Evolutionary conservation across 805 yeast species (phyloP).

Genomic region (Saccharomycopsis selenospora): DNA sequence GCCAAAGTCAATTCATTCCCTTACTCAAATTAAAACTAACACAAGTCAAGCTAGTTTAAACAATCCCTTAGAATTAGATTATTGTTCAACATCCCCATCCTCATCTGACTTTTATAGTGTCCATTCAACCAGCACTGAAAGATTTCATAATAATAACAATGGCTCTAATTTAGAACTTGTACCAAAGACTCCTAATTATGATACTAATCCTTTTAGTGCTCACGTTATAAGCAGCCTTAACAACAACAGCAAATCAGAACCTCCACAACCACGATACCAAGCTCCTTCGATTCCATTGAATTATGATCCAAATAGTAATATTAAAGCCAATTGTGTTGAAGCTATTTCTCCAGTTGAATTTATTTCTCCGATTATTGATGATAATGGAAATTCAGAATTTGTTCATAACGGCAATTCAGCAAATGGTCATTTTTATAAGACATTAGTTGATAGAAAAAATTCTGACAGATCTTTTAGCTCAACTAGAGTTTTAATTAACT

Average conservation of each 20-base stretch:
- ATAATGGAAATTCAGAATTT: not conserved
- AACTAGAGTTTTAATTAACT: slow-evolving; percentile 13
- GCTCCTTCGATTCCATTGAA: slow-evolving; percentile 8
- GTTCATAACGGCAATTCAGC: not conserved
- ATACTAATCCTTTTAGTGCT: not conserved
- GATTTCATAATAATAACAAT: not conserved
- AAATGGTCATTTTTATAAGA: slow-evolving; percentile 8
- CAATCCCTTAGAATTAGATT: slow-evolving; percentile 11
- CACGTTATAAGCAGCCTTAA: too few relatives aligned
- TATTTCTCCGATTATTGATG: not conserved
- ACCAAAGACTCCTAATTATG: not conserved
- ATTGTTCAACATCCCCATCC: slow-evolving; percentile 10
- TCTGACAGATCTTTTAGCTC: slow-evolving; percentile 17
- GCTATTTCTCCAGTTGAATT: slow-evolving; percentile 1
- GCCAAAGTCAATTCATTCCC: not conserved
- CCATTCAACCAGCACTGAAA: slow-evolving; percentile 10
- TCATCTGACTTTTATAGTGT: slow-evolving; percentile 16
- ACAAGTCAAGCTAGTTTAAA: not conserved
- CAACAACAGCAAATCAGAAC: too few relatives aligned
- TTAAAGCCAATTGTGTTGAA: too few relatives aligned
- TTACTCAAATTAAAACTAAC: not conserved
- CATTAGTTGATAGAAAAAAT: slow-evolving; percentile 4
- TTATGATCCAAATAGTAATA: too few relatives aligned
- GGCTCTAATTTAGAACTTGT: not conserved
- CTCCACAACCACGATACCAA: not conserved